These are phyloP conservation scores for Xylaria digitata DNA, from an alignment of 2,329 filamentous ascomycete species.

Conservation along the genomic window DNA sequence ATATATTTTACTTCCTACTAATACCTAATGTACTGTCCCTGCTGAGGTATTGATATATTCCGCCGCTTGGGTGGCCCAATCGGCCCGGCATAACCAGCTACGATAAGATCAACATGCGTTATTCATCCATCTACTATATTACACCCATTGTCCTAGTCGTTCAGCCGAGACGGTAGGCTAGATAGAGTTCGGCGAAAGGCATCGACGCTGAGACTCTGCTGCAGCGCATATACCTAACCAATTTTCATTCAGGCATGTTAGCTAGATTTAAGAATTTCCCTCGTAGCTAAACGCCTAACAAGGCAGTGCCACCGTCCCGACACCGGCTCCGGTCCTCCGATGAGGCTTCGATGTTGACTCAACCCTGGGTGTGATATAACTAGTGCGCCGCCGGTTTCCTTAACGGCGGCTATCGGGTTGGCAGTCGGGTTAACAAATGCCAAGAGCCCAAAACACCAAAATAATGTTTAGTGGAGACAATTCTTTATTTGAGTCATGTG, in stretches of 20 bases:
- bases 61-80: not conserved
- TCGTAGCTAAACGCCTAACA: not conserved
- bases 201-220: not conserved
- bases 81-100: not conserved
- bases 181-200: not conserved
- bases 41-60: not conserved
- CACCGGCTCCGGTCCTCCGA: not conserved
- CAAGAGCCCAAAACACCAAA: not conserved
- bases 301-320: not conserved
- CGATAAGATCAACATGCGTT: not conserved
- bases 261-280: not conserved
- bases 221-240: not conserved
- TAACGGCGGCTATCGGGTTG: constrained; percentile 16
- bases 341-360: constrained; percentile 4
- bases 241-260: not conserved
- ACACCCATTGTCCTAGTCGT: too few species aligned
- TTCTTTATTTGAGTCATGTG: constrained; percentile 10
- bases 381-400: not conserved
- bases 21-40: not conserved
- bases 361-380: not conserved
- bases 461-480: not conserved
- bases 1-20: not conserved
- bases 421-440: constrained; percentile 10
- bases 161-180: too few species aligned
- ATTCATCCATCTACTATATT: not conserved